Percentiles rank a stretch among this genome's conserved stretches.
phyloP scores from a whole-genome alignment of 2,329 filamentous ascomycete genomes.

The Dactylonectria estremocensis region DNA sequence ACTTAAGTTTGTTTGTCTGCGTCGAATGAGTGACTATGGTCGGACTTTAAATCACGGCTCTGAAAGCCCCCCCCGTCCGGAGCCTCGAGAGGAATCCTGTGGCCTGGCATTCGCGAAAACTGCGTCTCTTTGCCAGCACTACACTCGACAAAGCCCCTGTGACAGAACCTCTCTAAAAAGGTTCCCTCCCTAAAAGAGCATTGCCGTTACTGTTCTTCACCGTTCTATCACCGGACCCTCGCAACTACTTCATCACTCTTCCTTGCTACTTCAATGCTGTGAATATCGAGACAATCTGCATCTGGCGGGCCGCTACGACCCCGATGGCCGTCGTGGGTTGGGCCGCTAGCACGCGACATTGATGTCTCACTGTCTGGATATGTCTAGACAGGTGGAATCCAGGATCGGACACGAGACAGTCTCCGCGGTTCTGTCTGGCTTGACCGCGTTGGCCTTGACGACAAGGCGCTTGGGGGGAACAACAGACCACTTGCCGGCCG shows the following conservation, averaged over 20 bases:
- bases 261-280: conserved; percentile 43
- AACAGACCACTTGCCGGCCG: conserved; percentile 38
- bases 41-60: conserved; percentile 36
- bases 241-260: conserved; percentile 10
- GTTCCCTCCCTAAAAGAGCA: not conserved
- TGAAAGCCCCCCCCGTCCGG: conserved; percentile 38
- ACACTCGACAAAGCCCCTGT: conserved; percentile 19
- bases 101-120: conserved; percentile 26
- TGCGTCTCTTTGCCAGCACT: conserved; percentile 32
- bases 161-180: conserved; percentile 13
- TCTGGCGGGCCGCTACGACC: conserved; percentile 44
- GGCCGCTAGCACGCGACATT: conserved; percentile 40
- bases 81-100: conserved; percentile 29
- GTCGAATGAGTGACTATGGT: conserved; percentile 47
- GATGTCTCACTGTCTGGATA: conserved; percentile 40
- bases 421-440: conserved; percentile 36
- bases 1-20: conserved; percentile 40
- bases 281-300: conserved; percentile 51
- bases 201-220: conserved; percentile 29
- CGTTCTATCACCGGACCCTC: conserved; percentile 27
- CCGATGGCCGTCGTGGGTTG: conserved; percentile 39
- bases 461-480: conserved; percentile 43
- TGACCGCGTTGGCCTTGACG: conserved; percentile 41
- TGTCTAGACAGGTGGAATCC: conserved; percentile 39
- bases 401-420: conserved; percentile 43